Base-by-base conservation (phyloP, 371 early-diverging fungal genomes). In the Chytridiales sp. region DNA sequence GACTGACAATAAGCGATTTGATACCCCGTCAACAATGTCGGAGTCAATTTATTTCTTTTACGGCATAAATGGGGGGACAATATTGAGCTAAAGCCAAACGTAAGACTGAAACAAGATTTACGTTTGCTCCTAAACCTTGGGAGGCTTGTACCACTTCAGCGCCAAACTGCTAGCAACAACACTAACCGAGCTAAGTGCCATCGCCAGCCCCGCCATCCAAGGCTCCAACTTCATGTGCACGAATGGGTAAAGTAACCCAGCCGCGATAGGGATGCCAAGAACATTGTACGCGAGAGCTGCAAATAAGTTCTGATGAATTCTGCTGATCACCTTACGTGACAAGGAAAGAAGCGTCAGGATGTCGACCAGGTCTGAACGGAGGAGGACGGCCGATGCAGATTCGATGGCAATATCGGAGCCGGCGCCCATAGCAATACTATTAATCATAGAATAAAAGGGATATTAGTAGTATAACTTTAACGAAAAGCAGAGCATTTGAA, bases 331-430 rank as follows among this genome's bases (percentile, higher is more conserved):
- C 0, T 76, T 77, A 29, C 77, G 75, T 2, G 89, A 81, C 11
- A 93, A 54, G 56, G 78, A 77, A 17, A 88, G 69, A 73, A 89
- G 79, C 21, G 78, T 83, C 35, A 87, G 64, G 1, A 93, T 61
- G 64, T 88, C 86, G 62, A 78, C 71, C n/a, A 89, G 69, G 3
- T 84, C 84, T 42, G 87, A 85, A 13, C 86, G 78, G 35, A 89
- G 80, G 1, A 91, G 73, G 1, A 93, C 86, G 44, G 86, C 85
- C 39, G 83, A 79, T 1, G 91, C 88, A 3, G 91, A 82, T 67
- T 89, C 88, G 47, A 88, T 85, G 5, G 90, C 91, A 62, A 90
- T 80, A 61, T 90, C 91, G 0, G 91, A 88, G 3, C 90, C 92
- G 4, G 85, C 82, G 6, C 89, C 87, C 15, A 95, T 80, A 22